Conservation (phyloP, 208 protist genomes). For the Herpetomonas samuelpessoai region DNA sequence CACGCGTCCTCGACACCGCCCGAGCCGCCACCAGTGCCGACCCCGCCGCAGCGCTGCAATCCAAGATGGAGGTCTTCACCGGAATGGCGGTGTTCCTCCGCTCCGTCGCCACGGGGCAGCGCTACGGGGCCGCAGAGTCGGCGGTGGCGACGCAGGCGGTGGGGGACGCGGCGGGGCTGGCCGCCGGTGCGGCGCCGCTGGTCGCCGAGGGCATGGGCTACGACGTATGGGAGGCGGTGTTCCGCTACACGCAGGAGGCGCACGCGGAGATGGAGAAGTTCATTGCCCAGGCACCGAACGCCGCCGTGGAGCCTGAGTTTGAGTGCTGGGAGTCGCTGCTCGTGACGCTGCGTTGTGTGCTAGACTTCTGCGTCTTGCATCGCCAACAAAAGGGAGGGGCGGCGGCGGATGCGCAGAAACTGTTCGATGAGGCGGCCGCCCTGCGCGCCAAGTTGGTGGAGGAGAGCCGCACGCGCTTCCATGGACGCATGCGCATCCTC, state of each 20-base stretch:
- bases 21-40: slow-evolving; percentile 6
- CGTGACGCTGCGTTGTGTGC: slow-evolving; percentile 53
- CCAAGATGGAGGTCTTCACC: slow-evolving; percentile 80
- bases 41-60: slow-evolving; percentile 16
- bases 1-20: slow-evolving; percentile 14
- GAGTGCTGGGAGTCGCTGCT: slow-evolving; percentile 88
- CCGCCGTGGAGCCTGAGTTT: slow-evolving; percentile 65
- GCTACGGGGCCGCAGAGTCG: slow-evolving; percentile 40
- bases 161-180: slow-evolving; percentile 13
- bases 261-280: slow-evolving; percentile 67
- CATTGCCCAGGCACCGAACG: slow-evolving; percentile 22
- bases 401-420: slow-evolving; percentile 26
- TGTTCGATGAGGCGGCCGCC: slow-evolving; percentile 58
- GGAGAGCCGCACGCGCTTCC: slow-evolving; percentile 70
- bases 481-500: slow-evolving; percentile 73
- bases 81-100: slow-evolving; percentile 72
- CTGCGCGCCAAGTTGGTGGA: slow-evolving; percentile 68
- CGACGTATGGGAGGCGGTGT: slow-evolving; percentile 51
- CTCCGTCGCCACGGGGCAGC: slow-evolving; percentile 52
- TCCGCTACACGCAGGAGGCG: slow-evolving; percentile 49
- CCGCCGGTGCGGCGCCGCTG: slow-evolving; percentile 1
- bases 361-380: slow-evolving; percentile 72
- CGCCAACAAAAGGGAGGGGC: slow-evolving; percentile 35
- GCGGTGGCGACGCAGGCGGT: slow-evolving; percentile 35
- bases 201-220: slow-evolving; percentile 41